Evolutionary conservation across 495 filamentous ascomycete genomes (phyloP).

Genomic region (Jackrogersella multiformis): DNA sequence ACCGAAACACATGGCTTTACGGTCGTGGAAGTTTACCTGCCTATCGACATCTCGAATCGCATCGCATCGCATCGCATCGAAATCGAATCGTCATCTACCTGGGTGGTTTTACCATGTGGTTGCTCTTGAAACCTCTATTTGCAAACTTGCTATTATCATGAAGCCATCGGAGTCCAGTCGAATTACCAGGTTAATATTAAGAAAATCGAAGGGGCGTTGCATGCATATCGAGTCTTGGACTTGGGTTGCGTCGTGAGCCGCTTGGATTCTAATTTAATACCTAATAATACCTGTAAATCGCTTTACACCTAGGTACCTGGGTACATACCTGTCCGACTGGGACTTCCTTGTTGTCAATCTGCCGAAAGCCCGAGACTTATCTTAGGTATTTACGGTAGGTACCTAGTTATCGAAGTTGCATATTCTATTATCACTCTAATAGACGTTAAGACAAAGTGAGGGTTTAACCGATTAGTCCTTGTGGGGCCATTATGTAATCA

Average conservation of each 20-base stretch:
- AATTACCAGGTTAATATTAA: neutral
- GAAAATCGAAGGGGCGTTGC: constrained; percentile 20
- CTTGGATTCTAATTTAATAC: no score
- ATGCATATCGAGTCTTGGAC: constrained; percentile 26
- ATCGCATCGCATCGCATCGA: no score
- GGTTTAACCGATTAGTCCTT: no score
- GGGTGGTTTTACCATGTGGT: neutral
- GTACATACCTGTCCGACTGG: no score
- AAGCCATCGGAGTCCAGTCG: constrained; percentile 7
- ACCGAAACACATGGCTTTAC: constrained; percentile 5
- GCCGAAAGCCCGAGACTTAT: constrained; percentile 13
- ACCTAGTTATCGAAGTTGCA: no score
- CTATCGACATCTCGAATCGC: neutral
- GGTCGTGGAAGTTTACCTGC: constrained; percentile 2
- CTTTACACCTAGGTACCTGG: no score
- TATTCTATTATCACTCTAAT: no score
- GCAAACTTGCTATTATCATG: constrained; percentile 2
- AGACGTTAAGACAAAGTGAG: no score
- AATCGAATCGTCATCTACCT: neutral
- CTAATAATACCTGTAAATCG: no score
- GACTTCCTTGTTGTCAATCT: constrained; percentile 28
- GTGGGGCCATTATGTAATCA: no score
- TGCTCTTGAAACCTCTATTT: neutral
- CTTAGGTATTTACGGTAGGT: neutral
- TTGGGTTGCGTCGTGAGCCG: constrained; percentile 14